Percentiles rank a stretch among this genome's conserved stretches.
Evolutionary conservation across 345 rosid genomes (phyloP).

Genomic region (Salix dunnii): DNA sequence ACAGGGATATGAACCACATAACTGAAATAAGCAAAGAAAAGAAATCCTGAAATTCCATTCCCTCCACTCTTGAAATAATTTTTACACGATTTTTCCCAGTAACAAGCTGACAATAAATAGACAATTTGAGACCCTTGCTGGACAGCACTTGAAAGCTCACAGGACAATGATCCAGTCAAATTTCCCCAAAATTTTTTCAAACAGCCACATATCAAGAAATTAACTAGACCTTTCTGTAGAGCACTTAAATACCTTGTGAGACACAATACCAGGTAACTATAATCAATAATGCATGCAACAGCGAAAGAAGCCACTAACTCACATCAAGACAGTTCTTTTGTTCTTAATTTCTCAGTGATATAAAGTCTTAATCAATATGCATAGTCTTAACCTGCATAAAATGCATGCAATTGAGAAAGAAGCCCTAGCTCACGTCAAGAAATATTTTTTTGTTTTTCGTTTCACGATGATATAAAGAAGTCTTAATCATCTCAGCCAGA

Average conservation of each 20-base stretch:
- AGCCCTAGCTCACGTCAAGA: slow-evolving; percentile 2
- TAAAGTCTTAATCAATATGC: background rate
- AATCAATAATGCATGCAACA: slow-evolving; percentile 1
- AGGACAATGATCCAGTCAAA: slow-evolving; percentile 14
- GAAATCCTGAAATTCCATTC: background rate
- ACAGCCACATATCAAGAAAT: slow-evolving; percentile 10
- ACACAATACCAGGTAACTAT: slow-evolving; percentile 1
- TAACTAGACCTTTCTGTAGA: slow-evolving; percentile 7
- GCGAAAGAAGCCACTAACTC: slow-evolving; percentile 1
- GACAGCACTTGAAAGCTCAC: slow-evolving; percentile 17
- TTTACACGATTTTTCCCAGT: slow-evolving; percentile 1
- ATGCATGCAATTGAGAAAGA: slow-evolving; percentile 1
- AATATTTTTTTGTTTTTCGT: background rate
- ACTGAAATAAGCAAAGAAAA: slow-evolving; percentile 1
- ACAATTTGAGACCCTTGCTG: slow-evolving; percentile 8
- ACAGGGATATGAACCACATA: slow-evolving; percentile 5
- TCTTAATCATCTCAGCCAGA: background rate
- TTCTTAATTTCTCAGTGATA: background rate
- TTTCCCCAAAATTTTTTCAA: slow-evolving; percentile 7
- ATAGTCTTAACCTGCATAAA: background rate
- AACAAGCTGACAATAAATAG: background rate
- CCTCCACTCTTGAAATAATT: background rate
- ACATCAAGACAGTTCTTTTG: background rate
- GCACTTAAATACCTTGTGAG: slow-evolving; percentile 6
- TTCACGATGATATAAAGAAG: background rate